phyloP scores from a whole-genome alignment of 495 filamentous ascomycete species.

The Xylaria flabelliformis region DNA sequence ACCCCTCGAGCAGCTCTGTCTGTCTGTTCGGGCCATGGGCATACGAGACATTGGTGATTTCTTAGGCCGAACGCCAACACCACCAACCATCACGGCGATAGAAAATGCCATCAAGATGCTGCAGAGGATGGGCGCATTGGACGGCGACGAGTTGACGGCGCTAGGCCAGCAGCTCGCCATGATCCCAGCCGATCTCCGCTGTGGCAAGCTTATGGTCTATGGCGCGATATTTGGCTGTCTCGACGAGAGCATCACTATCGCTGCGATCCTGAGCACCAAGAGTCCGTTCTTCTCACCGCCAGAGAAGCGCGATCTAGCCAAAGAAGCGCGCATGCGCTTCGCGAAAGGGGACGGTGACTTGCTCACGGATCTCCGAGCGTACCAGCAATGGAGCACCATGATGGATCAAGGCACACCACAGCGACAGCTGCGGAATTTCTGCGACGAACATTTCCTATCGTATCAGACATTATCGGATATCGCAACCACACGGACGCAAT shows the following conservation, averaged over 20 bases:
- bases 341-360: slow-evolving; percentile 81
- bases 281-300: slow-evolving; percentile 84
- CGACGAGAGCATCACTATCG: slow-evolving; percentile 86
- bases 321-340: slow-evolving; percentile 77
- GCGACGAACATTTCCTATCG: slow-evolving; percentile 86
- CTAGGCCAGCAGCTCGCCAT: slow-evolving; percentile 89
- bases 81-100: slow-evolving; percentile 82
- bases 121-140: slow-evolving; percentile 84
- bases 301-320: slow-evolving; percentile 80
- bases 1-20: slow-evolving; percentile 90
- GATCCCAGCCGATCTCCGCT: slow-evolving; percentile 93
- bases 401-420: slow-evolving; percentile 60
- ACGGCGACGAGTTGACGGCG: slow-evolving; percentile 83
- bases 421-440: slow-evolving; percentile 75
- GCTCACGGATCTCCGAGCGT: slow-evolving; percentile 83
- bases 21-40: slow-evolving; percentile 95
- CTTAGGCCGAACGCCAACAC: slow-evolving; percentile 84
- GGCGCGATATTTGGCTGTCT: slow-evolving; percentile 92
- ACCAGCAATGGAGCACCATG: slow-evolving; percentile 77
- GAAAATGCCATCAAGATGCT: slow-evolving; percentile 81
- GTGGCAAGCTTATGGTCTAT: slow-evolving; percentile 94
- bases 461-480: slow-evolving; percentile 86
- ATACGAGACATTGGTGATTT: slow-evolving; percentile 80
- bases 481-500: slow-evolving; percentile 82
- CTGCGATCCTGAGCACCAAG: slow-evolving; percentile 83